Conservation (phyloP, 495 filamentous ascomycete genomes). For the Oidiodendron maius region DNA sequence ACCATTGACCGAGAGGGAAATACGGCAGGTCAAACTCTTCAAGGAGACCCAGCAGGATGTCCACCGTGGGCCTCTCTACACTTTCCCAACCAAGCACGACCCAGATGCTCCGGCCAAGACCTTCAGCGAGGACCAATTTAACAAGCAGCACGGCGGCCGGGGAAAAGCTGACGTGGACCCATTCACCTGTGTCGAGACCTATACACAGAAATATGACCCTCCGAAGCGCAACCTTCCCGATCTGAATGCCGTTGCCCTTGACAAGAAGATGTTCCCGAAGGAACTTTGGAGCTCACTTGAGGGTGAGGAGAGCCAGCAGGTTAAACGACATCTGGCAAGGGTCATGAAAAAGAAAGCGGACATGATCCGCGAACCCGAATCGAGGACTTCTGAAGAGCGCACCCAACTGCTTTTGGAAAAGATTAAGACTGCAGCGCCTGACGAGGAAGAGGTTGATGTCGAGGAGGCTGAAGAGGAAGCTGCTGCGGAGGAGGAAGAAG, state of each 20-base stretch:
- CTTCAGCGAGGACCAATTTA: slow-evolving; percentile 44
- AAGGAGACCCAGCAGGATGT: slow-evolving; percentile 40
- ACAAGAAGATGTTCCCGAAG: slow-evolving; percentile 42
- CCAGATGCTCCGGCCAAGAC: slow-evolving; percentile 20
- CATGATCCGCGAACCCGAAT: slow-evolving; percentile 17
- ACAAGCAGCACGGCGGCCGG: slow-evolving; percentile 37
- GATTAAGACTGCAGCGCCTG: slow-evolving; percentile 27
- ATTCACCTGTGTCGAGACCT: slow-evolving; percentile 43
- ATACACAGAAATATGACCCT: slow-evolving; percentile 39
- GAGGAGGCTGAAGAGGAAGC: slow-evolving; percentile 37
- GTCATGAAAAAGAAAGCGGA: slow-evolving; percentile 27
- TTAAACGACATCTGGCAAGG: slow-evolving; percentile 8
- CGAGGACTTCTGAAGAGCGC: slow-evolving; percentile 12
- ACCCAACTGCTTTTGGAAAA: slow-evolving; percentile 24
- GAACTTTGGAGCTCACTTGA: slow-evolving; percentile 47
- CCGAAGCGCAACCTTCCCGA: slow-evolving; percentile 41
- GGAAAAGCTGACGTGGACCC: slow-evolving; percentile 44
- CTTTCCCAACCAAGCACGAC: slow-evolving; percentile 26
- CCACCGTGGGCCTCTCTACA: slow-evolving; percentile 44
- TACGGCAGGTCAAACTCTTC: slow-evolving; percentile 37
- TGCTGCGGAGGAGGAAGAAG: slow-evolving; percentile 24
- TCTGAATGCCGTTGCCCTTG: slow-evolving; percentile 34
- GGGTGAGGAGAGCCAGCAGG: slow-evolving; percentile 28
- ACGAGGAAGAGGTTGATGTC: slow-evolving; percentile 30
- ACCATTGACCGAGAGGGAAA: slow-evolving; percentile 32